Percentiles rank a stretch among this genome's conserved stretches.
phyloP scores from a whole-genome alignment of 306 rosid species.

The Alnus rubra region DNA sequence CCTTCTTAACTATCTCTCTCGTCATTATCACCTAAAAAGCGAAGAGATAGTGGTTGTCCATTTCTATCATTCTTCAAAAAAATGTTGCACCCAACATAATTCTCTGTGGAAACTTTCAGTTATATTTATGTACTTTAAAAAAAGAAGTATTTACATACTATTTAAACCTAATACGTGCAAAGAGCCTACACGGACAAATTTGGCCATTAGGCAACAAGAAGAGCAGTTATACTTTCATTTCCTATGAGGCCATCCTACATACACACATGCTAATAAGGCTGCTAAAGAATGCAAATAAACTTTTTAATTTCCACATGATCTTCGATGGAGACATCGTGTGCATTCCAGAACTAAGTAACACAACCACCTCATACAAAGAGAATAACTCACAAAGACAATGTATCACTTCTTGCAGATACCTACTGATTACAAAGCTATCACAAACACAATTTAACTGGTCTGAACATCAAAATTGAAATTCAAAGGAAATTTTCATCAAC shows the following conservation, averaged over 20 bases:
- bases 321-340: background rate
- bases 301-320: background rate
- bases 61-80: no score
- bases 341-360: background rate
- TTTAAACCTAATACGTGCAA: background rate
- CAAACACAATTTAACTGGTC: background rate
- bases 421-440: background rate
- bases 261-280: background rate
- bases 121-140: no score
- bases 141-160: no score
- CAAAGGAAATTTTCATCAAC: slow-evolving; percentile 2
- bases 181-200: background rate
- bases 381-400: background rate
- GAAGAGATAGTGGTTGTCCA: no score
- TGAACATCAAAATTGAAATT: background rate
- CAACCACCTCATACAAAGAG: background rate
- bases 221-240: background rate
- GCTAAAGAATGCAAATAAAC: background rate
- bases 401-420: background rate
- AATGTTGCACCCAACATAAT: no score
- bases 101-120: no score
- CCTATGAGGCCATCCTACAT: background rate
- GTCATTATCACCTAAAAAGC: no score
- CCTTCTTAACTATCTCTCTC: no score
- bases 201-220: background rate